These are phyloP conservation scores for Citrus trifoliata DNA, from an alignment of 345 rosid genomes.

Conservation along the genomic window DNA sequence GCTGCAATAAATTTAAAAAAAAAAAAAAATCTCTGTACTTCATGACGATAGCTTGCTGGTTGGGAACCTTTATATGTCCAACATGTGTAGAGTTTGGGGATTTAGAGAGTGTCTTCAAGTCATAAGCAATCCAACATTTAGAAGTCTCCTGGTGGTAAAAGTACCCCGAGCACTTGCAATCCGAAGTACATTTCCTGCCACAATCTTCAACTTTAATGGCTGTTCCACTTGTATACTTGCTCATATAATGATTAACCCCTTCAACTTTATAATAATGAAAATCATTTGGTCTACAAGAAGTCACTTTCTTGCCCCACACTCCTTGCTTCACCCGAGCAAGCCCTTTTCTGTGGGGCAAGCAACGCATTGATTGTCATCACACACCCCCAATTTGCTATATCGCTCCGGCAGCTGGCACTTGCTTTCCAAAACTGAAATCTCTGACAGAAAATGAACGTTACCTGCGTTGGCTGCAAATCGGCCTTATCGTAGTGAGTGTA, in stretches of 20 bases:
- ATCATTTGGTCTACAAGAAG: constrained; percentile 14
- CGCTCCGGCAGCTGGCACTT: neutral
- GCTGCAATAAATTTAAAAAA: too few relatives aligned
- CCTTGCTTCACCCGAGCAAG: constrained; percentile 40
- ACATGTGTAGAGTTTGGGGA: constrained; percentile 19
- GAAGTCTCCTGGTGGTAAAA: constrained; percentile 17
- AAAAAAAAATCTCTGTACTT: too few relatives aligned
- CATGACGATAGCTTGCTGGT: neutral
- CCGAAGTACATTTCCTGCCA: constrained; percentile 21
- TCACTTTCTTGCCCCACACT: constrained; percentile 21
- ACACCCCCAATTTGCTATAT: neutral
- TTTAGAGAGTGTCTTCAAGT: constrained; percentile 14
- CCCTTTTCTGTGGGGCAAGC: neutral
- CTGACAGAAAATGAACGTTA: constrained; percentile 24
- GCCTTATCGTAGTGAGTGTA: constrained; percentile 28
- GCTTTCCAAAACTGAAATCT: neutral
- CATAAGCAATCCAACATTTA: constrained; percentile 18
- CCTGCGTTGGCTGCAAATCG: constrained; percentile 33
- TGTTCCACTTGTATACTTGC: constrained; percentile 40
- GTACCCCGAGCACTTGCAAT: constrained; percentile 18
- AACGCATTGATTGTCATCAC: constrained; percentile 21
- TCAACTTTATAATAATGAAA: constrained; percentile 9
- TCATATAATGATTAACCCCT: constrained; percentile 40
- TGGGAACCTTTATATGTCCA: constrained; percentile 22
- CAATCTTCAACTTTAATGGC: constrained; percentile 18